Conservation (phyloP, 1,284 basidiomycete genomes). For the Ustilago trichophora region DNA sequence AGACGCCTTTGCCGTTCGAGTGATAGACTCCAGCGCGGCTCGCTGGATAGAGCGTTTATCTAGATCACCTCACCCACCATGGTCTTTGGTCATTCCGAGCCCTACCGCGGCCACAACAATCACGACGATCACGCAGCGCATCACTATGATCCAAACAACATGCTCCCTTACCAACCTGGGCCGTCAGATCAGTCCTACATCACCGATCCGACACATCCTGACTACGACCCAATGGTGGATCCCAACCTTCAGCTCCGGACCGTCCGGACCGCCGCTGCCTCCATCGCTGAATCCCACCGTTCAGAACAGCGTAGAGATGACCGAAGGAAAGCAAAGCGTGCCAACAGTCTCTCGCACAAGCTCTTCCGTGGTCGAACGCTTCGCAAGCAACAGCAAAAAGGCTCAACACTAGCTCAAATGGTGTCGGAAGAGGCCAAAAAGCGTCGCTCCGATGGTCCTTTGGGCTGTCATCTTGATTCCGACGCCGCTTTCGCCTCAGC, state of each 20-base stretch:
- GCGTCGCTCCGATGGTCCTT: slow-evolving; percentile 32
- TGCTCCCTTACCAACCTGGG: slow-evolving; percentile 44
- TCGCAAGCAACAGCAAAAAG: slow-evolving; percentile 32
- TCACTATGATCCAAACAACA: slow-evolving; percentile 54
- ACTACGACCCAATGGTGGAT: slow-evolving; percentile 60
- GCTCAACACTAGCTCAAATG: slow-evolving; percentile 30
- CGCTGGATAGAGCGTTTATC: too few relatives aligned
- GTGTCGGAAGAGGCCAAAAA: slow-evolving; percentile 37
- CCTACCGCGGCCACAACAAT: slow-evolving; percentile 18
- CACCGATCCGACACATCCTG: slow-evolving; percentile 57
- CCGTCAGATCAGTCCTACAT: slow-evolving; percentile 43
- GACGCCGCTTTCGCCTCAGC: slow-evolving; percentile 55
- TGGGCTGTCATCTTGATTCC: slow-evolving; percentile 29
- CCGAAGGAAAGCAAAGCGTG: slow-evolving; percentile 38
- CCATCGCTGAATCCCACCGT: slow-evolving; percentile 60
- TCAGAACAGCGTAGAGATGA: slow-evolving; percentile 57
- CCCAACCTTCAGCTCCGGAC: slow-evolving; percentile 60
- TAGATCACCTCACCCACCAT: slow-evolving; percentile 8
- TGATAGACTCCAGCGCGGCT: too few relatives aligned
- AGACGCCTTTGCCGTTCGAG: not conserved
- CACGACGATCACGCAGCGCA: slow-evolving; percentile 38
- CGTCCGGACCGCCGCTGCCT: slow-evolving; percentile 61
- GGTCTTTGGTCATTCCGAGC: slow-evolving; percentile 18
- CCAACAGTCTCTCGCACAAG: slow-evolving; percentile 43
- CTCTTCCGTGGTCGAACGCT: slow-evolving; percentile 55